A percentile compares a stretch with the other conserved stretches of the same genome.
phyloP scores from a whole-genome alignment of 805 yeast genomes.

The Teunomyces tritomae region DNA sequence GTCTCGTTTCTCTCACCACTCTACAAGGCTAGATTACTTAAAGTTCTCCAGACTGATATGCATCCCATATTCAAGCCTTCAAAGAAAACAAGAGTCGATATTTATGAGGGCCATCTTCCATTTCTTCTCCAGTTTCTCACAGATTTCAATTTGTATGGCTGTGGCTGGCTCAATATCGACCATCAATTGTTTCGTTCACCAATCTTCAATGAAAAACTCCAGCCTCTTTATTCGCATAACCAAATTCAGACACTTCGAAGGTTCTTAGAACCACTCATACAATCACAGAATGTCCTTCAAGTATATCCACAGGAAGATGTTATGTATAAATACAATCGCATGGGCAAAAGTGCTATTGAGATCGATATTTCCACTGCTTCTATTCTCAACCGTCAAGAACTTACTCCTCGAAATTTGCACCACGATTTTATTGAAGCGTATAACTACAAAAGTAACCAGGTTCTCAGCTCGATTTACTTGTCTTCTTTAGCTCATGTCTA shows the following conservation, averaged over 20 bases:
- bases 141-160: slow-evolving; percentile 82
- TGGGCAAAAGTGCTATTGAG: slow-evolving; percentile 66
- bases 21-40: slow-evolving; percentile 51
- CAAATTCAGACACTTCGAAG: slow-evolving; percentile 11
- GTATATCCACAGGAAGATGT: slow-evolving; percentile 5
- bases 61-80: neutral
- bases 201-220: slow-evolving; percentile 20
- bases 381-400: slow-evolving; percentile 53
- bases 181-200: slow-evolving; percentile 58
- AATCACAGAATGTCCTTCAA: slow-evolving; percentile 28
- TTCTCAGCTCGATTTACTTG: slow-evolving; percentile 23
- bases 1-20: slow-evolving; percentile 65
- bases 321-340: slow-evolving; percentile 40
- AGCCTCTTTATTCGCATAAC: neutral
- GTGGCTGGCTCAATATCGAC: slow-evolving; percentile 65
- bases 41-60: slow-evolving; percentile 34
- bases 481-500: slow-evolving; percentile 55
- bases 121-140: slow-evolving; percentile 70
- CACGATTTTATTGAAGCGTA: slow-evolving; percentile 43
- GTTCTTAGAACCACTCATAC: slow-evolving; percentile 19
- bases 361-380: slow-evolving; percentile 63
- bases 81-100: slow-evolving; percentile 6
- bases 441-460: slow-evolving; percentile 5
- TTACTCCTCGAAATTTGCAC: slow-evolving; percentile 50
- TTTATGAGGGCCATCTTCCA: slow-evolving; percentile 80